Base-by-base conservation (phyloP, 2,329 filamentous ascomycete species). In the Penicillium sclerotigenum region DNA sequence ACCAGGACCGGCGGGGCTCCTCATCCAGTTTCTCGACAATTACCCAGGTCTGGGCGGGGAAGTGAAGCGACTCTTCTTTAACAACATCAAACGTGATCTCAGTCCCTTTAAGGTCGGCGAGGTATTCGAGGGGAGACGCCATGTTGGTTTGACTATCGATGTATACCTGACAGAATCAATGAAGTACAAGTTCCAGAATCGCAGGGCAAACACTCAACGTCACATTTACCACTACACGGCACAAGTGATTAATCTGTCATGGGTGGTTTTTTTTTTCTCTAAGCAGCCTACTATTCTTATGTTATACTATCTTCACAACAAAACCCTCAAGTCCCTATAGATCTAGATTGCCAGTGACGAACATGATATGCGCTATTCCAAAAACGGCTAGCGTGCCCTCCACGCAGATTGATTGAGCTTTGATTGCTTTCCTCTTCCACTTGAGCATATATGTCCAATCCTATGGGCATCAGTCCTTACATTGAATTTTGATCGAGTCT, bases 391-490 rank as follows among this genome's bases (percentile, higher is more conserved):
- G 53, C 53, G 40, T 13, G 11, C 18, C n/a, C 28, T 56, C 53
- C 53, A 38, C 50, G 50, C 53, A 47, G 31, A 33, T 55, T 52
- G 31, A 33, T 55, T 52, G 53, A 56, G 47, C 47, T 55, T 40
- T 50, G 43, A 49, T 57, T 42, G 45, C 46, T 55, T 45, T 59
- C 42, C 14, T 29, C 41, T 38, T 37, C 24, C 47, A 49, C 36
- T 49, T 18, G 37, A 42, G 28, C 46, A 48, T n/a, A 48, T n/a
- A 26, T 22, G 36, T 42, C 33, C 45, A 47, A 36, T 14, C 38
- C 24, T 40, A 38, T 51, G 46, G 56, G 56, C 40, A 52, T 33
- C 34, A 26, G 22, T 42, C 38, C 41, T 37, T n/a, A 48, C 41
- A 31, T 47, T 40, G 10, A 16, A 13, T 52, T 20, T 38, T 26